Percentiles rank a stretch among this genome's conserved stretches.
Evolutionary conservation across 805 yeast genomes (phyloP).

Genomic region (Lipomyces yamadae): DNA sequence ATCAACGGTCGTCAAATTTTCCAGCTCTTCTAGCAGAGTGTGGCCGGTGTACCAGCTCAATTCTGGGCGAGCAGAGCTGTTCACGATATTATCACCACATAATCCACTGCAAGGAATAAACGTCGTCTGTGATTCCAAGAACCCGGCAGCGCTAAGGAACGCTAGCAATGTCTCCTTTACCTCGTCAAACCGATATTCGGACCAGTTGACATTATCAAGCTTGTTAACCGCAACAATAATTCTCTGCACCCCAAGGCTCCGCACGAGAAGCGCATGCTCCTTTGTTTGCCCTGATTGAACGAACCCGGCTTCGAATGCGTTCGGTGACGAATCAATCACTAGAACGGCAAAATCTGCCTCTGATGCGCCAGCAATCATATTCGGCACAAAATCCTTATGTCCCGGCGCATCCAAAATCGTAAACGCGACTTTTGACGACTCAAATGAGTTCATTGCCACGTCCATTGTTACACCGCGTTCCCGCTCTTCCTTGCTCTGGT

Average conservation of each 20-base stretch:
- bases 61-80: slow-evolving; percentile 44
- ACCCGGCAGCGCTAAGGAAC: slow-evolving; percentile 64
- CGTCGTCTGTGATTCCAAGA: slow-evolving; percentile 46
- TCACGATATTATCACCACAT: slow-evolving; percentile 67
- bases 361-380: slow-evolving; percentile 77
- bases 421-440: slow-evolving; percentile 58
- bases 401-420: slow-evolving; percentile 87
- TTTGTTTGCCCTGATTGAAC: slow-evolving; percentile 73
- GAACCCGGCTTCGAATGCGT: slow-evolving; percentile 76
- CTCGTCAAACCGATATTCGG: slow-evolving; percentile 55
- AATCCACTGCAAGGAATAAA: slow-evolving; percentile 75
- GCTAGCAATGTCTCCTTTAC: slow-evolving; percentile 56
- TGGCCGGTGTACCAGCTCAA: slow-evolving; percentile 55
- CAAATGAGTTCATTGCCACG: slow-evolving; percentile 69
- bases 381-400: slow-evolving; percentile 80
- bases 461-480: slow-evolving; percentile 78
- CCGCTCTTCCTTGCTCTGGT: slow-evolving; percentile 78
- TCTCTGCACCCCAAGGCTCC: slow-evolving; percentile 65
- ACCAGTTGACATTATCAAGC: slow-evolving; percentile 68
- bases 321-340: slow-evolving; percentile 67
- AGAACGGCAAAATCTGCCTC: slow-evolving; percentile 64
- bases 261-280: slow-evolving; percentile 74
- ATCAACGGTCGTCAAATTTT: slow-evolving; percentile 20
- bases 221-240: slow-evolving; percentile 71
- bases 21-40: slow-evolving; percentile 50